Base-by-base conservation (phyloP, 352 stramenopile genomes). In the Pythium phragmiticola region DNA sequence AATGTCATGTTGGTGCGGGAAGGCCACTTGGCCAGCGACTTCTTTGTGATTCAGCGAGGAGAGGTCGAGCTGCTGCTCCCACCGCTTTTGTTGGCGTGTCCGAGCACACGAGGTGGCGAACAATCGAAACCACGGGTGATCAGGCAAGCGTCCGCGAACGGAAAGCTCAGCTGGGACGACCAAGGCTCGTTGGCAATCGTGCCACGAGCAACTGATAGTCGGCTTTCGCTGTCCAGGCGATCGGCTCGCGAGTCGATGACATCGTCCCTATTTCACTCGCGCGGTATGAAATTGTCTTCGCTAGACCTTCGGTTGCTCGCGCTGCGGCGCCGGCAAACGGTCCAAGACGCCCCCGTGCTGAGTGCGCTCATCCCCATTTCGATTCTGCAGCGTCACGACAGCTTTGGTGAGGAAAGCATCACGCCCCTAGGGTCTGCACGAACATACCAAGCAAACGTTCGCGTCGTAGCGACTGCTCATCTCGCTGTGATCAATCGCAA, bases 331-430 rank as follows among this genome's bases (percentile, higher is more conserved):
- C 43, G 54, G 0, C 45, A 57, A n/a, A 17, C 12, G 0, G 52
- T 33, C 21, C 26, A 28, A 0, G 61, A 67, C 8, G 30, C 7
- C 0, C 39, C 8, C 37, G 14, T 49, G 33, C 36, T 30, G 6
- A 50, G 14, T 36, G 30, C 52, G 13, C 58, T 65, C 14, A 74
- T 82, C 28, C 74, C 82, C 2, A 78, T 90, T 21, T 73, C 70
- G 0, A 65, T 90, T 9, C 51, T 89, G 8, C 78, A 82, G 23
- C 65, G 70, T 26, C 69, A 80, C 47, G 75, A 88, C 30, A 86
- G 72, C 49, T 88, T 90, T 30, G 81, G 81, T 12, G 73, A 87
- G 58, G 81, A 90, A 42, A 86, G 81, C 56, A 62, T 90, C 42
- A 43, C 68, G 3, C 57, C 62, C 4, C 16, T 36, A 14, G 45